A percentile compares a stretch with the other conserved stretches of the same genome.
Conservation (phyloP, 768 basidiomycete genomes). For the Hortiboletus campestris region DNA sequence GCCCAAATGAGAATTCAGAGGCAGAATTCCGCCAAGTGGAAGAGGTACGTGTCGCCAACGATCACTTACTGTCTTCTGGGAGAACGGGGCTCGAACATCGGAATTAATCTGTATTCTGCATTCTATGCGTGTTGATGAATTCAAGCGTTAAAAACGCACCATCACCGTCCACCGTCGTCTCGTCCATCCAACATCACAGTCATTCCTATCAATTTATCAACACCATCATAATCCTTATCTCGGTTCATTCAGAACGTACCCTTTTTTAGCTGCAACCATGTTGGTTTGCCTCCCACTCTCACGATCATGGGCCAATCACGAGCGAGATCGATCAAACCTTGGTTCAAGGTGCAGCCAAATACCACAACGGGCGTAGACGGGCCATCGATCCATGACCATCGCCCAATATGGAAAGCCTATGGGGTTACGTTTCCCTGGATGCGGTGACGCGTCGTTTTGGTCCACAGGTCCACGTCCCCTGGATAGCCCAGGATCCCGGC, state of each 20-base stretch:
- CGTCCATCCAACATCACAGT: neutral
- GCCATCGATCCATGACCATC: conserved; percentile 6
- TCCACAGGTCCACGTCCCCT: neutral
- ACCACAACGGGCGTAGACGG: conserved; percentile 1
- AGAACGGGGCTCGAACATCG: neutral
- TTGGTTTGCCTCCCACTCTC: conserved; percentile 4
- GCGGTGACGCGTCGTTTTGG: neutral
- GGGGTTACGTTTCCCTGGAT: neutral
- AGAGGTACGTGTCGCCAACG: conserved; percentile 5
- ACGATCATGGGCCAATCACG: conserved; percentile 14
- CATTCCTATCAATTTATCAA: neutral
- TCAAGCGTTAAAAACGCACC: neutral
- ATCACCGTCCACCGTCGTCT: neutral
- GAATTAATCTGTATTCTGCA: neutral
- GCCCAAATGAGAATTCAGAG: neutral
- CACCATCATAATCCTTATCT: conserved; percentile 14
- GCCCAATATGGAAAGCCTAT: conserved; percentile 1
- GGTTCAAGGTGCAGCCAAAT: neutral
- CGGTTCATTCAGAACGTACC: neutral
- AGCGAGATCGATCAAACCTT: conserved; percentile 21
- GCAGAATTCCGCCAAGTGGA: neutral
- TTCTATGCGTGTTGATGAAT: neutral
- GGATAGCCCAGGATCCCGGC: neutral
- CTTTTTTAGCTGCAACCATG: conserved; percentile 9
- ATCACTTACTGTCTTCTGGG: neutral